Conservation (phyloP, 495 filamentous ascomycete genomes). For the Neurospora sublineolata region DNA sequence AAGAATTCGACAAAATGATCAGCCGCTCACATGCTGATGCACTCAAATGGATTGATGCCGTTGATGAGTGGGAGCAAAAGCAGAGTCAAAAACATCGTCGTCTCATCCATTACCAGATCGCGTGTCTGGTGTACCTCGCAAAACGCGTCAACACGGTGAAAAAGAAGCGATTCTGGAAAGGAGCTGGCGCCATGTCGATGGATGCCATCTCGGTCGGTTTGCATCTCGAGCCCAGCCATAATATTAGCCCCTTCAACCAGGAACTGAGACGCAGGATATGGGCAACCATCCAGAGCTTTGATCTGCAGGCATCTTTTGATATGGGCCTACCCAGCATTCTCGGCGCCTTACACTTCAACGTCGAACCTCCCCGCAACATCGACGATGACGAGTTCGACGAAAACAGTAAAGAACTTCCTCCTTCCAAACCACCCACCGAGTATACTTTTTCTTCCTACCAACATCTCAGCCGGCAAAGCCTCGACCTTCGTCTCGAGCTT, state of each 20-base stretch:
- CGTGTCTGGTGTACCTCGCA: constrained; percentile 32
- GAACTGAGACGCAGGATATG: constrained; percentile 58
- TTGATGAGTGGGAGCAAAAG: constrained; percentile 24
- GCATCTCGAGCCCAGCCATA: constrained; percentile 38
- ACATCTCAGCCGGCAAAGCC: constrained; percentile 26
- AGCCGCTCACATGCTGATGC: constrained; percentile 21
- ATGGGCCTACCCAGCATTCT: constrained; percentile 43
- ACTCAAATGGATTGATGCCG: constrained; percentile 28
- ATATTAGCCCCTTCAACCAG: constrained; percentile 40
- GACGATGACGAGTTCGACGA: constrained; percentile 36
- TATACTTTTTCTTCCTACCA: constrained; percentile 35
- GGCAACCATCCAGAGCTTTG: constrained; percentile 49
- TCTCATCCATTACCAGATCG: constrained; percentile 35
- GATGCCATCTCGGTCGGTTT: constrained; percentile 46
- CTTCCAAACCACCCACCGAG: constrained; percentile 18
- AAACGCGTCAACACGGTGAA: constrained; percentile 35
- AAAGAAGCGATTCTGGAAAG: constrained; percentile 45
- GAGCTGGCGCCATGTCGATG: constrained; percentile 41
- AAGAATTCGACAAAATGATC: constrained; percentile 28
- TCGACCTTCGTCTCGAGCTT: constrained; percentile 30
- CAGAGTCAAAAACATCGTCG: constrained; percentile 34
- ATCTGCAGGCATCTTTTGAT: constrained; percentile 48
- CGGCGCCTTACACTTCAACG: constrained; percentile 26
- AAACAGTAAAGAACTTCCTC: constrained; percentile 25
- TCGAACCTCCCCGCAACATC: constrained; percentile 29